Percentiles rank a stretch among this genome's conserved stretches.
Evolutionary conservation across 768 basidiomycete species (phyloP).

Genomic region (Lentinula aciculospora): DNA sequence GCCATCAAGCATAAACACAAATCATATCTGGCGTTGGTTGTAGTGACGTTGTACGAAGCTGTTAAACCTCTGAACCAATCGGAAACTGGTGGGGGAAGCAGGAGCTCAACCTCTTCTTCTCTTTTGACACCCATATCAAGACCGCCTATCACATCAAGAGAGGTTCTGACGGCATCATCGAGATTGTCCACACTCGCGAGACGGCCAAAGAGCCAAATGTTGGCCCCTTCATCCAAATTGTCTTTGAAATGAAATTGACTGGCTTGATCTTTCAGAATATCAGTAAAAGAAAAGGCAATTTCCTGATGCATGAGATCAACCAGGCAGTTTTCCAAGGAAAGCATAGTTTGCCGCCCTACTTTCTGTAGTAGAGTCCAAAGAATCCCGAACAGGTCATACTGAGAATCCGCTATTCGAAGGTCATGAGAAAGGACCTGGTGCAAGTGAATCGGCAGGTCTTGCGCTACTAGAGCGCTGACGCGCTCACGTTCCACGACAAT

Average conservation of each 20-base stretch:
- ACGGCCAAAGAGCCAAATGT: conserved; percentile 56
- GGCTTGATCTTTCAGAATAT: conserved; percentile 67
- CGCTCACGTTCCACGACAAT: conserved; percentile 77
- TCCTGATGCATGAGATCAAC: conserved; percentile 71
- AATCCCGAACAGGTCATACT: conserved; percentile 53
- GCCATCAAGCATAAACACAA: conserved; percentile 60
- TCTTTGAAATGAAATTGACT: conserved; percentile 47
- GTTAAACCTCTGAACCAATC: conserved; percentile 60
- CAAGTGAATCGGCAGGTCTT: conserved; percentile 63
- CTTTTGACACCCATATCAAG: conserved; percentile 67
- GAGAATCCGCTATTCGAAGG: conserved; percentile 35
- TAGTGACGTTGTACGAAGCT: conserved; percentile 54
- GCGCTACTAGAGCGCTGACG: conserved; percentile 52
- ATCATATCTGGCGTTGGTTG: conserved; percentile 72
- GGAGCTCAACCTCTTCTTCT: conserved; percentile 54
- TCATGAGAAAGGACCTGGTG: conserved; percentile 43
- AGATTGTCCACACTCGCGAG: conserved; percentile 53
- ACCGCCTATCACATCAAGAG: conserved; percentile 67
- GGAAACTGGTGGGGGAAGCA: conserved; percentile 48
- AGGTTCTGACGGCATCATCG: conserved; percentile 46
- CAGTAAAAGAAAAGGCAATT: conserved; percentile 69
- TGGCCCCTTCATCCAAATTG: conserved; percentile 52
- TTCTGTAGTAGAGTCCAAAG: conserved; percentile 59
- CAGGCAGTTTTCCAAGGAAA: conserved; percentile 52
- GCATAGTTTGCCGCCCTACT: conserved; percentile 53